Evolutionary conservation across 2,329 filamentous ascomycete species (phyloP), one percentile per base, ranked within the genome.

Genomic region (Phialocephala subalpina): DNA sequence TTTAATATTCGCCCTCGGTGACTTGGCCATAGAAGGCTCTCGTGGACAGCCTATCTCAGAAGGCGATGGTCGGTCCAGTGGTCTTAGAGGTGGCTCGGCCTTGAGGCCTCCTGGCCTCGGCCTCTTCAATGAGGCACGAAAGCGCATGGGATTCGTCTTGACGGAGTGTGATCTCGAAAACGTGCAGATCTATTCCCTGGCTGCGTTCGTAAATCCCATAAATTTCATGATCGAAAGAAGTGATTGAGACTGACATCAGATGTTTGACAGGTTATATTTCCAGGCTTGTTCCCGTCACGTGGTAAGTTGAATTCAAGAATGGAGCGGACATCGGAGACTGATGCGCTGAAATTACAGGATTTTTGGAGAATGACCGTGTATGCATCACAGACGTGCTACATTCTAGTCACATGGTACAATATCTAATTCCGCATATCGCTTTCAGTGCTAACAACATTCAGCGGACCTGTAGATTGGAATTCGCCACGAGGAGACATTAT

Each of bases 121-220:
- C 0, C 80, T 88, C 40, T 90, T 89, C 76, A 90, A 90, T 68
- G 87, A 89, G 74, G 87, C 86, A 18, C 81, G 87, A 59, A 83
- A 82, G 65, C 80, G 86, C n/a, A 81, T 89, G 73, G 87, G 87
- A 0, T 88, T 88, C 72, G 80, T 83, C 11, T 72, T 84, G 61
- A 83, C 83, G 1, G 82, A 86, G 27, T 86, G 82, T 71, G 86
- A 81, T 58, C 74, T 90, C 29, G 86, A 88, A 69, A 87, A 85
- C 66, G 81, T 89, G 8, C 87, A 90, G 71, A 82, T 87, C 55
- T 82, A 84, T 70, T 80, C 86, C 7, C 77, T 90, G 33, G 81
- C 85, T 64, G 85, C 85, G 84, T 86, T 75, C 73, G 81, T 77
- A 27, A 11, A 33, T 16, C 42, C 29, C 25, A 36, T 58, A 25